A percentile compares a stretch with the other conserved stretches of the same genome.
These are phyloP conservation scores for Amylocystis lapponica DNA, from an alignment of 768 basidiomycete genomes.

Conservation along the genomic window DNA sequence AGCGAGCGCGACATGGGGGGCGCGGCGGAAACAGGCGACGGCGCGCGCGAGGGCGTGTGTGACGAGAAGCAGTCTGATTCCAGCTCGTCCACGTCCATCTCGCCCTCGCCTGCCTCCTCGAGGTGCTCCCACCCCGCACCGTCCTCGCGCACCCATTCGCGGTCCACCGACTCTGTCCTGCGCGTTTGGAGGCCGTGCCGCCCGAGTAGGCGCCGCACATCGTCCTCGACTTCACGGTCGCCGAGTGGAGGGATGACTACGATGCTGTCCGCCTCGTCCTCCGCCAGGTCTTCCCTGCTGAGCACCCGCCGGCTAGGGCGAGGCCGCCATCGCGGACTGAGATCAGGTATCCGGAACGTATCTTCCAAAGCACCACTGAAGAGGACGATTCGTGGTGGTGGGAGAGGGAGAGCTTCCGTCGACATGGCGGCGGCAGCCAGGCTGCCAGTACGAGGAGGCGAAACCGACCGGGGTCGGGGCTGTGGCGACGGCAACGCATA, in stretches of 20 bases:
- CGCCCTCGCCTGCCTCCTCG: constrained; percentile 20
- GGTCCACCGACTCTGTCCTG: constrained; percentile 3
- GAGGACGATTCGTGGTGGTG: constrained; percentile 18
- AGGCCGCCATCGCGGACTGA: constrained; percentile 8
- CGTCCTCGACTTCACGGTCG: constrained; percentile 48
- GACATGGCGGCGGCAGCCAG: constrained; percentile 4
- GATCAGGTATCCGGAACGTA: constrained; percentile 39
- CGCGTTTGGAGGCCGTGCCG: constrained; percentile 39
- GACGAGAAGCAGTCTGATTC: constrained; percentile 52
- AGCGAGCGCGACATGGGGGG: constrained; percentile 8
- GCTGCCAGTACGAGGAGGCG: constrained; percentile 10
- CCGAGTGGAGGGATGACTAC: constrained; percentile 53
- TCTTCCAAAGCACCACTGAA: constrained; percentile 43
- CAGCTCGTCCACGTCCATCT: constrained; percentile 40
- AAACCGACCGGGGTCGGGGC: constrained; percentile 17
- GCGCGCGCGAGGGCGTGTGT: constrained; percentile 39
- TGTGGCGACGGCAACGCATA: constrained; percentile 9
- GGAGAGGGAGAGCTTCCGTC: constrained; percentile 4
- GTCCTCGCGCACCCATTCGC: constrained; percentile 9
- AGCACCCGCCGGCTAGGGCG: constrained; percentile 10
- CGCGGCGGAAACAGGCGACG: constrained; percentile 28
- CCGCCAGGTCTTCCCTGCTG: constrained; percentile 22
- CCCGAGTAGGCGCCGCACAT: constrained; percentile 50
- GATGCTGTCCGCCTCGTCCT: constrained; percentile 42
- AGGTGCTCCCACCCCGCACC: constrained; percentile 16